A percentile compares a stretch with the other conserved stretches of the same genome.
These are phyloP conservation scores for Raffaelea ambrosiae DNA, from an alignment of 2,329 filamentous ascomycete genomes.

Conservation along the genomic window DNA sequence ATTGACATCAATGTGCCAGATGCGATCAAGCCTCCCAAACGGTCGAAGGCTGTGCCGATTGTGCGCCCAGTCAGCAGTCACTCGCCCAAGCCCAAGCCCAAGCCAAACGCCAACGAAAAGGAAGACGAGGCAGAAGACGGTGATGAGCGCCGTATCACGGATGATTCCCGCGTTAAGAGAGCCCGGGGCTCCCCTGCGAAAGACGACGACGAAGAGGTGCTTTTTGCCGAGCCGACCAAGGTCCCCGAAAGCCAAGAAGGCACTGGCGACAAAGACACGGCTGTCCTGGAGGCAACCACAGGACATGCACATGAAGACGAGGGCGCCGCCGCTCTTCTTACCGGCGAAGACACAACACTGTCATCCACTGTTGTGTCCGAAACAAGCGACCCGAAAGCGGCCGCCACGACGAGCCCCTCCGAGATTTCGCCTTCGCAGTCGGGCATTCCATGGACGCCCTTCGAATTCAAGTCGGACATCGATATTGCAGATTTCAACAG, in stretches of 20 bases:
- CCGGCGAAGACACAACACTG: slow-evolving; percentile 40
- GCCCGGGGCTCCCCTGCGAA: slow-evolving; percentile 58
- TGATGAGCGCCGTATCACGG: slow-evolving; percentile 53
- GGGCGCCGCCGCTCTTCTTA: slow-evolving; percentile 32
- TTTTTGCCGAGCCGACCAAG: slow-evolving; percentile 54
- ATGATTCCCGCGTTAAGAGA: slow-evolving; percentile 68
- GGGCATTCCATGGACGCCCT: slow-evolving; percentile 47
- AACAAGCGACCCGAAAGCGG: slow-evolving; percentile 43
- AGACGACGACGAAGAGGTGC: slow-evolving; percentile 62
- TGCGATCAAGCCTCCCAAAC: slow-evolving; percentile 56
- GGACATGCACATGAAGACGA: slow-evolving; percentile 23
- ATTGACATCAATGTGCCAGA: slow-evolving; percentile 56
- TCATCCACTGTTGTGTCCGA: slow-evolving; percentile 46
- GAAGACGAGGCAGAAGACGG: slow-evolving; percentile 26
- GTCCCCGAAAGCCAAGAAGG: neutral
- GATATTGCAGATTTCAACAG: slow-evolving; percentile 44
- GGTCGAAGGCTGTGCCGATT: slow-evolving; percentile 79
- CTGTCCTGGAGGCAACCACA: slow-evolving; percentile 19
- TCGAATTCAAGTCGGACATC: slow-evolving; percentile 45
- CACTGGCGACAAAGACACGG: slow-evolving; percentile 14
- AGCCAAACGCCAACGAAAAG: slow-evolving; percentile 4
- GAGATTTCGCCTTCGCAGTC: slow-evolving; percentile 42
- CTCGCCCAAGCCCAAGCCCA: slow-evolving; percentile 11
- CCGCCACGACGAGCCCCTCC: slow-evolving; percentile 38
- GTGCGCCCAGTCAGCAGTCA: slow-evolving; percentile 51